Conservation (phyloP, 2,329 filamentous ascomycete genomes). For the Phialophora tarda region DNA sequence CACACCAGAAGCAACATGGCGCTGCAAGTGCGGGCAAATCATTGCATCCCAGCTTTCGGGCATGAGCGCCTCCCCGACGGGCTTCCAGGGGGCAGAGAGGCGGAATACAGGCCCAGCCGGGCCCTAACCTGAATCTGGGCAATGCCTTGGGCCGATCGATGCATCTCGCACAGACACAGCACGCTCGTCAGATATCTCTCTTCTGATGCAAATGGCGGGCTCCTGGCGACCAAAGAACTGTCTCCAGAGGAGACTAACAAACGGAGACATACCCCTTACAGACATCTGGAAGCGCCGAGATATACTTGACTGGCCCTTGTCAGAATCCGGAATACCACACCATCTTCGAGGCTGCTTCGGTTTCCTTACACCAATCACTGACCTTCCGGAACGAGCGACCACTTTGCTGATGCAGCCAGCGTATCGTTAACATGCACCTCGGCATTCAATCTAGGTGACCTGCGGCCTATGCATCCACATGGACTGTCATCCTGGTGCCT, state of each 20-base stretch:
- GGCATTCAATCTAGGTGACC: neutral
- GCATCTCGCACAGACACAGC: neutral
- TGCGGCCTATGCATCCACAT: neutral
- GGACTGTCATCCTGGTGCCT: constrained; percentile 4
- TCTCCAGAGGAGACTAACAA: neutral
- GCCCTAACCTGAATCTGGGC: no score
- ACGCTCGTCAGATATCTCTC: neutral
- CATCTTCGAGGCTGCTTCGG: neutral
- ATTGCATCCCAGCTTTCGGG: neutral
- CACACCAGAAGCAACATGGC: neutral
- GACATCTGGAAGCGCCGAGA: neutral
- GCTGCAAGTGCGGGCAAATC: neutral
- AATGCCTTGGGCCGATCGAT: neutral
- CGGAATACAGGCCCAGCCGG: no score
- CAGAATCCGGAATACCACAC: neutral
- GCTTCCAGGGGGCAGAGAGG: neutral
- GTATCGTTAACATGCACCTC: constrained; percentile 4
- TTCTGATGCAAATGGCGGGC: neutral
- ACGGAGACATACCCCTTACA: no score
- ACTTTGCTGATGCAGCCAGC: constrained; percentile 1
- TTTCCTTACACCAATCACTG: neutral
- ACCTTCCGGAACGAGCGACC: constrained; percentile 10
- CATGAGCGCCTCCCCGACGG: no score
- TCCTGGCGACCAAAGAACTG: neutral
- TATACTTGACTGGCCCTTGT: neutral